Base-by-base conservation (phyloP, 2,329 filamentous ascomycete genomes). In the Neonectria coccinea region DNA sequence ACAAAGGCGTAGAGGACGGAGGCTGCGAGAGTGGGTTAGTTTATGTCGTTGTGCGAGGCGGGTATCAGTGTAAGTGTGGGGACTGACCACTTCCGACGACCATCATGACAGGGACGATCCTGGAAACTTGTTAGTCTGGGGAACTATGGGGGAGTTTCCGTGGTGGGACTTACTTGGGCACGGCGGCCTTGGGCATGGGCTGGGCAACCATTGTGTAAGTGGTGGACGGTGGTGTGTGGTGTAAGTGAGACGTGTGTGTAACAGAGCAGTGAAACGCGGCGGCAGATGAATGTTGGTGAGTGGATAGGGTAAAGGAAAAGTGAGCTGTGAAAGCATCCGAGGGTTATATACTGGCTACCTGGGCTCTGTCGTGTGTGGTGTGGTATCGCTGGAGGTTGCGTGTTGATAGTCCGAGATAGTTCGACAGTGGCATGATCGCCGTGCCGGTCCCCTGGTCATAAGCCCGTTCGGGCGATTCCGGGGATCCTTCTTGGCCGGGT, bases 371-470 rank as follows among this genome's bases (percentile, higher is more conserved):
- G 29, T 39, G n/a, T 60, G 16, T 52, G 62, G 33, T 62, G 60
- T 56, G 61, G 71, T 60, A 22, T 55, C n/a, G 8, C 12, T 50
- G 42, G 31, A 4, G 10, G 57, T 73, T 63, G 71, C 60, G 55
- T 68, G 66, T 68, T 64, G 63, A 70, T 70, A 66, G 62, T 72
- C 64, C 67, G 68, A 73, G 64, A 71, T 70, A 66, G 62, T 70
- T 65, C 68, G 68, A 73, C 59, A 56, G 70, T 73, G 71, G 71
- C 65, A 70, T 66, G 68, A 73, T 66, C 59, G 48, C 45, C 29
- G 48, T 41, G 59, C 57, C 58, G 29, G 62, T 63, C 56, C 68
- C 66, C 64, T 58, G 60, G 56, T 16, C 52, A 56, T 22, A 54
- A 63, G 58, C 68, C 68, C 48, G 63, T 57, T 62, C 62, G 62